Percentiles rank a stretch among this genome's conserved stretches.
Conservation (phyloP, 768 basidiomycete species). For the Agaricus subrufescens region DNA sequence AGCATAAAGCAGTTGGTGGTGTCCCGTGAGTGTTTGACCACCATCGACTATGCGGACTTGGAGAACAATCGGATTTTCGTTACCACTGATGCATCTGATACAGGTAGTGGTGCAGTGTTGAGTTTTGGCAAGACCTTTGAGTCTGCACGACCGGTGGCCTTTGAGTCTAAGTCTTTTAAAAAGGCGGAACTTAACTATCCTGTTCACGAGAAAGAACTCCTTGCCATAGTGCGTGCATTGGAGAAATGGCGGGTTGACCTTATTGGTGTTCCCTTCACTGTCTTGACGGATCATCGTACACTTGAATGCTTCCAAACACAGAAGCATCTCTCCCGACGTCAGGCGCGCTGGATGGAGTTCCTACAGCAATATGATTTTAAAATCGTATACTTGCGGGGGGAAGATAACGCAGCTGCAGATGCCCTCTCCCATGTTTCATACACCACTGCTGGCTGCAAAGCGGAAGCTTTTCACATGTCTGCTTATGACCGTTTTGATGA, state of each 20-base stretch:
- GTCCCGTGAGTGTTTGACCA: constrained; percentile 8
- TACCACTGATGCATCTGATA: constrained; percentile 25
- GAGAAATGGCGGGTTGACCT: constrained; percentile 19
- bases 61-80: constrained; percentile 26
- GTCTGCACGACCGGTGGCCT: constrained; percentile 24
- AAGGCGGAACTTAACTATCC: constrained; percentile 28
- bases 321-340: constrained; percentile 22
- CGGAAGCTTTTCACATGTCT: neutral
- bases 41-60: constrained; percentile 9
- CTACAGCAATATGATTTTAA: constrained; percentile 27
- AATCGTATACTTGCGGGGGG: constrained; percentile 28
- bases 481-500: neutral
- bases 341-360: constrained; percentile 27
- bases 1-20: constrained; percentile 13
- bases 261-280: constrained; percentile 14
- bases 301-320: constrained; percentile 27
- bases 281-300: constrained; percentile 32
- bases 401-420: constrained; percentile 30
- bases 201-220: constrained; percentile 30
- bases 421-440: constrained; percentile 22
- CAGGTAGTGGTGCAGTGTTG: constrained; percentile 20
- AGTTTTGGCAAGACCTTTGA: constrained; percentile 26
- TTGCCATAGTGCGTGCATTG: constrained; percentile 27
- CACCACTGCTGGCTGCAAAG: neutral
- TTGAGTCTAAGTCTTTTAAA: constrained; percentile 21